Conservation (phyloP, 768 basidiomycete species). For the Naganishia friedmannii region DNA sequence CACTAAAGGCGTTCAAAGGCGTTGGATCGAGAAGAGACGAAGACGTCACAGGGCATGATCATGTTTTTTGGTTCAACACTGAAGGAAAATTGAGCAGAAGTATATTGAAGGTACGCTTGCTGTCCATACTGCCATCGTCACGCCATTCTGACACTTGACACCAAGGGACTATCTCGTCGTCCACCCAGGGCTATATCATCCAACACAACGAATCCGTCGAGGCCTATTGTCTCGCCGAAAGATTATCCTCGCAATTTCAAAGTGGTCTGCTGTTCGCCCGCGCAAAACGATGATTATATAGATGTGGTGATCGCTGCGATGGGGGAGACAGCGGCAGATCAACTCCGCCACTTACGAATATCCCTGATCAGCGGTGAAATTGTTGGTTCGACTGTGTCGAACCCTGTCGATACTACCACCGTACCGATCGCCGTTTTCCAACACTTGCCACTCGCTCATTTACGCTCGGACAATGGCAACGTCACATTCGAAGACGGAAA, state of each 20-base stretch:
- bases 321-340: not conserved
- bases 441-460: not conserved
- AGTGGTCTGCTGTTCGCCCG: not conserved
- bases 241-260: not conserved
- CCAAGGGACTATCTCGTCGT: constrained; percentile 11
- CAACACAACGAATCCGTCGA: not conserved
- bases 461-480: not conserved
- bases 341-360: not conserved
- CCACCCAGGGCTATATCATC: constrained; percentile 12
- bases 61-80: constrained; percentile 13
- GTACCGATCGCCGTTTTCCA: not conserved
- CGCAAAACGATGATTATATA: not conserved
- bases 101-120: constrained; percentile 3
- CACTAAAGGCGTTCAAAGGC: not conserved
- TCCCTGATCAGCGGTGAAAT: not conserved
- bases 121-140: not conserved
- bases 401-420: not conserved
- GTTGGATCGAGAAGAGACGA: not conserved
- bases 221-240: no score
- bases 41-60: constrained; percentile 13
- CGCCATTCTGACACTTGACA: not conserved
- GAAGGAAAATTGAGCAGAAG: constrained; percentile 1
- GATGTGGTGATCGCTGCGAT: not conserved
- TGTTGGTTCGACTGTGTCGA: not conserved
- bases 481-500: constrained; percentile 10